Evolutionary conservation across 2,329 filamentous ascomycete species (phyloP).

Genomic region (Phialophora chinensis): DNA sequence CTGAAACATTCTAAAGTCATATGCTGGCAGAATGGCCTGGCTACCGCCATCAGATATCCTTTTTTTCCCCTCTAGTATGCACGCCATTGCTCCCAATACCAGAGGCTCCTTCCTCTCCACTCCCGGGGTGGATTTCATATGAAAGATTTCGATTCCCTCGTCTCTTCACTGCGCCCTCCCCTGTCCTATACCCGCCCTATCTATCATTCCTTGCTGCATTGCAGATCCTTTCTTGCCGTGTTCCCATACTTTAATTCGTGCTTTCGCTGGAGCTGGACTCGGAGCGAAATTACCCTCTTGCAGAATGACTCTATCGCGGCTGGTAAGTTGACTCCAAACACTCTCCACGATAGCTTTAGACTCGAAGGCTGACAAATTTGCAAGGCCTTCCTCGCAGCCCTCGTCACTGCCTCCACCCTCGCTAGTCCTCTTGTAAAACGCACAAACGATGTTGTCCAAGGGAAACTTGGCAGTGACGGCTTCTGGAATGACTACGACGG

Average conservation of each 20-base stretch:
- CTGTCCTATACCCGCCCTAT: slow-evolving; percentile 4
- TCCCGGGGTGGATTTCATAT: slow-evolving; percentile 9
- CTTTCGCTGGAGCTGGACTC: slow-evolving; percentile 3
- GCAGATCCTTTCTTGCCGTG: neutral
- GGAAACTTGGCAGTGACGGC: slow-evolving; percentile 35
- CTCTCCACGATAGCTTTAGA: neutral
- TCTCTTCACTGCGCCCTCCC: neutral
- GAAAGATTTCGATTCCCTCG: slow-evolving; percentile 3
- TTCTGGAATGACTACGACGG: slow-evolving; percentile 39
- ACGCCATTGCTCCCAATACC: neutral
- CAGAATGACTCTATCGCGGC: slow-evolving; percentile 18
- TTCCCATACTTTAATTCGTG: neutral
- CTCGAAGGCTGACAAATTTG: slow-evolving; percentile 10
- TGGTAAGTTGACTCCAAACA: slow-evolving; percentile 13
- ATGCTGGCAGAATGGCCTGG: slow-evolving; percentile 1
- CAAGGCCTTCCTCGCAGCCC: slow-evolving; percentile 21
- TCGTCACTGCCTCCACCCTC: slow-evolving; percentile 18
- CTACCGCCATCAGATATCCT: neutral
- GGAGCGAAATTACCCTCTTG: neutral
- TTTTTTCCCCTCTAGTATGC: neutral
- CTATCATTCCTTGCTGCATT: neutral
- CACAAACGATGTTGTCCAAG: slow-evolving; percentile 33
- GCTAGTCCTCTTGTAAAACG: slow-evolving; percentile 29
- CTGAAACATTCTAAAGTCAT: slow-evolving; percentile 14
- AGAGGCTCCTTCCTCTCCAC: neutral